A percentile compares a stretch with the other conserved stretches of the same genome.
Evolutionary conservation across 1,284 basidiomycete genomes (phyloP).

Genomic region (Sporisorium reilianum): DNA sequence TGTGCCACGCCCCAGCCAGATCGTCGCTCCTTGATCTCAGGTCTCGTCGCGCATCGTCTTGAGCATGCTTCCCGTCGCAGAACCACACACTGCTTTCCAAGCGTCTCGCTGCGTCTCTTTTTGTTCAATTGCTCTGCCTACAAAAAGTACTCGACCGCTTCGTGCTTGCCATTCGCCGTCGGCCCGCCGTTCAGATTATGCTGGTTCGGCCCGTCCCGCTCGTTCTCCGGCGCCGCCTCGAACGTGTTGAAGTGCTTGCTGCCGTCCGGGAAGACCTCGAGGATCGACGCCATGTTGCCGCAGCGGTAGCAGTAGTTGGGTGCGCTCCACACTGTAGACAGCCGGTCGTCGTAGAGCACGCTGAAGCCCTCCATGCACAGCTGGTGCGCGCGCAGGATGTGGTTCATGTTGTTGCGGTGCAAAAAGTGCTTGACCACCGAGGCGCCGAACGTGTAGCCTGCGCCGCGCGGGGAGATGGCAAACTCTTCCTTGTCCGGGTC

Average conservation of each 20-base stretch:
- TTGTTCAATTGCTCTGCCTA: slow-evolving; percentile 11
- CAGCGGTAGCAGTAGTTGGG: slow-evolving; percentile 99
- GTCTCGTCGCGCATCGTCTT: too few species aligned
- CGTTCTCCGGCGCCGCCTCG: slow-evolving; percentile 98
- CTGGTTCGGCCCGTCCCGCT: slow-evolving; percentile 71
- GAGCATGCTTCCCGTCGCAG: background rate
- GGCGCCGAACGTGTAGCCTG: slow-evolving; percentile 98
- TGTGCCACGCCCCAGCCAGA: too few species aligned
- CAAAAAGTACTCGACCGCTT: slow-evolving; percentile 63
- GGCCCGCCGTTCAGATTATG: slow-evolving; percentile 33
- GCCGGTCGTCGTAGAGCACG: slow-evolving; percentile 91
- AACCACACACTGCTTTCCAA: too few species aligned
- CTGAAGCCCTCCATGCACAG: slow-evolving; percentile 99
- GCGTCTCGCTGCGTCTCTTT: background rate
- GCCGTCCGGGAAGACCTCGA: slow-evolving; percentile 93
- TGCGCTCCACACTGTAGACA: slow-evolving; percentile 98
- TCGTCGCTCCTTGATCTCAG: background rate
- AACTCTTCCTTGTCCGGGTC: slow-evolving; percentile 99
- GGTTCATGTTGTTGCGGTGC: slow-evolving; percentile 91
- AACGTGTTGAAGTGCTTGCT: slow-evolving; percentile 96
- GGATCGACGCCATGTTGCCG: slow-evolving; percentile 94
- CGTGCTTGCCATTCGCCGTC: slow-evolving; percentile 46
- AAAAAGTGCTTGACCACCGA: slow-evolving; percentile 97
- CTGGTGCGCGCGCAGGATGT: slow-evolving; percentile 97
- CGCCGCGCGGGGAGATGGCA: slow-evolving; percentile 96